Conservation (phyloP, 2,329 filamentous ascomycete genomes). For the Ophiocordyceps polyrhachis-furcata region DNA sequence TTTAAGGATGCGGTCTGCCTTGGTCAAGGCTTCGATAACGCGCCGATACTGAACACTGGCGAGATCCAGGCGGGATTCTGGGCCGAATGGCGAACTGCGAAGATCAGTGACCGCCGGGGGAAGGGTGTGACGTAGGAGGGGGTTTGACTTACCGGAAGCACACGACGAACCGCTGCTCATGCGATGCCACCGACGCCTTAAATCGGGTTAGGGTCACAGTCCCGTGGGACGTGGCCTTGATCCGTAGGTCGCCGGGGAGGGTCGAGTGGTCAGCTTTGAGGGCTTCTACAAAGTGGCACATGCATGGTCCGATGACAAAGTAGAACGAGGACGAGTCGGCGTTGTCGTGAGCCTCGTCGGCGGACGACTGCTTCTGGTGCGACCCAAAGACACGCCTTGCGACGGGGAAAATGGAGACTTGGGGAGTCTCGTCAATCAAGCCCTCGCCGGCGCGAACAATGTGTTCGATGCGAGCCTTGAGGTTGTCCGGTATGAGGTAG, state of each 20-base stretch:
- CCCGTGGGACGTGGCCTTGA: conserved; percentile 30
- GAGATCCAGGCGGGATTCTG: conserved; percentile 27
- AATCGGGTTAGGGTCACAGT: conserved; percentile 33
- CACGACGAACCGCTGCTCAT: conserved; percentile 37
- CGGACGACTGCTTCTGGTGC: conserved; percentile 20
- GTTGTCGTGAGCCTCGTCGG: conserved; percentile 24
- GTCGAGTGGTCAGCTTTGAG: conserved; percentile 23
- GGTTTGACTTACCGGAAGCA: conserved; percentile 27
- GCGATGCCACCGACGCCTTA: conserved; percentile 27
- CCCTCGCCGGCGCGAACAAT: conserved; percentile 26
- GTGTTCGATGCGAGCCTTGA: conserved; percentile 25
- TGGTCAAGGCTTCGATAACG: conserved; percentile 34
- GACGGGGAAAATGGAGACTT: conserved; percentile 30
- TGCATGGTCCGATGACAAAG: conserved; percentile 32
- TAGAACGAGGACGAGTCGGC: conserved; percentile 34
- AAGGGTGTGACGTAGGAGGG: too few relatives aligned
- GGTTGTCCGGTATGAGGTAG: conserved; percentile 23
- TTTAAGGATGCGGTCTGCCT: conserved; percentile 34
- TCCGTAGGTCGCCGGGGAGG: conserved; percentile 25
- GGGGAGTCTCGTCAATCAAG: conserved; percentile 8
- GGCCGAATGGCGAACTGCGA: conserved; percentile 21
- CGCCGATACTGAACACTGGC: conserved; percentile 34
- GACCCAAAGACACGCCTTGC: conserved; percentile 25
- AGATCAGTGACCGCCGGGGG: background rate
- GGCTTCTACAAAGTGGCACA: conserved; percentile 33